Percentiles rank a stretch among this genome's conserved stretches.
Evolutionary conservation across 2,329 filamentous ascomycete species (phyloP).

Genomic region (Venturia effusa): DNA sequence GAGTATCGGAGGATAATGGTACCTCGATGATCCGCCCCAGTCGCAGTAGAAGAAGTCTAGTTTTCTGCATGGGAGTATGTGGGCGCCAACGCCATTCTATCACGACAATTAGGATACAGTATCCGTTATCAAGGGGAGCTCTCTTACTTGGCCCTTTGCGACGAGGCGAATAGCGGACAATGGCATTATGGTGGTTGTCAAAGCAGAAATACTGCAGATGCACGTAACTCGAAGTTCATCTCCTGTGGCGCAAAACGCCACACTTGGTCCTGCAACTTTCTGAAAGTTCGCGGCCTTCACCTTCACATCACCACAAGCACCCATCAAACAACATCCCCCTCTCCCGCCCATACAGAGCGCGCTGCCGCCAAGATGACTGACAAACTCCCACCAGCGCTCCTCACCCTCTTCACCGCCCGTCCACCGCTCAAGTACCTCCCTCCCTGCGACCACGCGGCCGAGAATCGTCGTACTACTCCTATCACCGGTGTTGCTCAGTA

Average conservation of each 20-base stretch:
- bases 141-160: conserved; percentile 45
- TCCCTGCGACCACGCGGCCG: conserved; percentile 70
- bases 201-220: conserved; percentile 10
- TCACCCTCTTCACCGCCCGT: conserved; percentile 89
- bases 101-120: neutral
- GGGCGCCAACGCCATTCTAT: conserved; percentile 92
- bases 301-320: neutral
- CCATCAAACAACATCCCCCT: conserved; percentile 2
- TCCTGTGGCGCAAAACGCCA: neutral
- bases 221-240: neutral
- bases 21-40: conserved; percentile 85
- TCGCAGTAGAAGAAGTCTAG: conserved; percentile 97
- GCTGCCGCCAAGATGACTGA: conserved; percentile 61
- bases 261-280: conserved; percentile 1
- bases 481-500: conserved; percentile 66
- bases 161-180: conserved; percentile 38
- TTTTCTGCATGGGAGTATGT: conserved; percentile 94
- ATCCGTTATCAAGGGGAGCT: neutral
- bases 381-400: conserved; percentile 83
- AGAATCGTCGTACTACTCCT: conserved; percentile 64
- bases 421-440: conserved; percentile 84
- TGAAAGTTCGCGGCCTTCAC: neutral
- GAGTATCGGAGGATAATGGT: conserved; percentile 48
- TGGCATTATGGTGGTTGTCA: conserved; percentile 28
- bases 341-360: neutral